These are phyloP conservation scores for Ceratocystis alfenasii DNA, from an alignment of 2,329 filamentous ascomycete genomes.

Conservation along the genomic window DNA sequence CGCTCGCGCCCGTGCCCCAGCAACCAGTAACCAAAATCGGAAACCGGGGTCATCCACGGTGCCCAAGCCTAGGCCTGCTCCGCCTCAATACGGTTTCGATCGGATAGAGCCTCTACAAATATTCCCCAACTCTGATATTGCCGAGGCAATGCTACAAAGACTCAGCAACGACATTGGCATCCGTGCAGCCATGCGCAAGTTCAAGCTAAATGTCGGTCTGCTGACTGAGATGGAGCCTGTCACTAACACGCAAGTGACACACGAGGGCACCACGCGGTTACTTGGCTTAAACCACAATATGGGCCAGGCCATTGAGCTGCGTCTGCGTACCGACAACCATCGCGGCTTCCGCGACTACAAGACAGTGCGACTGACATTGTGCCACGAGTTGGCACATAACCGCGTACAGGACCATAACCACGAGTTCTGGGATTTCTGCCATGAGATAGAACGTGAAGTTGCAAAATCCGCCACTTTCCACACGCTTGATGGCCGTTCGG, in stretches of 20 bases:
- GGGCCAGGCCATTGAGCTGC: conserved; percentile 81
- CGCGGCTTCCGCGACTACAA: conserved; percentile 91
- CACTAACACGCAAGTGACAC: conserved; percentile 58
- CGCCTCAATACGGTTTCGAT: conserved; percentile 42
- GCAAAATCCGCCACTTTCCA: conserved; percentile 40
- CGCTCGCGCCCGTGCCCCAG: conserved; percentile 19
- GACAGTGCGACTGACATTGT: conserved; percentile 80
- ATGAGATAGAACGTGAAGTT: conserved; percentile 78
- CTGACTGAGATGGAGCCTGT: conserved; percentile 93
- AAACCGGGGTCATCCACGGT: conserved; percentile 27
- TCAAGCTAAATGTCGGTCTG: conserved; percentile 72
- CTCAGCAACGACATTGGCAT: conserved; percentile 78
- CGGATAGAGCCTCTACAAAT: conserved; percentile 62
- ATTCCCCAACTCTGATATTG: conserved; percentile 63
- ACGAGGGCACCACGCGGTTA: conserved; percentile 59
- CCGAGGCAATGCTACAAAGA: conserved; percentile 58
- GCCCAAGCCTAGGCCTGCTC: neutral
- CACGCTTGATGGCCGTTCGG: conserved; percentile 43
- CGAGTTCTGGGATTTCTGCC: conserved; percentile 81
- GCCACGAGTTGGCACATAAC: conserved; percentile 91
- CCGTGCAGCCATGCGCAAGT: conserved; percentile 66
- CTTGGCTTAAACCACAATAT: conserved; percentile 77
- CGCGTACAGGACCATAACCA: conserved; percentile 74
- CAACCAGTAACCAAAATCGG: neutral
- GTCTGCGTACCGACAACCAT: conserved; percentile 83